Evolutionary conservation across 257 asterid species (phyloP).

Genomic region (Coffea canephora): DNA sequence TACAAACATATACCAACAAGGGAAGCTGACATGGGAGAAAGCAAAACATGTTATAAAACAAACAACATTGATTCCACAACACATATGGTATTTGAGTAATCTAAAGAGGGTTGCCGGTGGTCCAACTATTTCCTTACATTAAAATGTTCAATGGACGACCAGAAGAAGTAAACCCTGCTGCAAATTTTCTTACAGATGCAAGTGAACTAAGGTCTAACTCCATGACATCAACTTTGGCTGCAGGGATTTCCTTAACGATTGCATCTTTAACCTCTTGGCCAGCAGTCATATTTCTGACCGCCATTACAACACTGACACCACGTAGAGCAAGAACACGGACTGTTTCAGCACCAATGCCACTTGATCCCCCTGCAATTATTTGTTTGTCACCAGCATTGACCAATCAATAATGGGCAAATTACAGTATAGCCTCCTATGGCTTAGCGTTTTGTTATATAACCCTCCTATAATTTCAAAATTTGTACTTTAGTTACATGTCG

Average conservation of each 20-base stretch:
- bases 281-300: constrained; percentile 53
- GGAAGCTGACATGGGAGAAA: not conserved
- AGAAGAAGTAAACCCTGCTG: constrained; percentile 56
- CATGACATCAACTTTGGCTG: constrained; percentile 71
- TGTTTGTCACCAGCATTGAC: not conserved
- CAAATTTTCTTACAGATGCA: constrained; percentile 68
- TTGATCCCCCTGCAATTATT: constrained; percentile 65
- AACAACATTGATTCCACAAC: no score
- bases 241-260: constrained; percentile 52
- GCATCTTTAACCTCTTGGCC: constrained; percentile 56
- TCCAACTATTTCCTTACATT: constrained; percentile 46
- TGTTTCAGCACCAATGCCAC: constrained; percentile 90
- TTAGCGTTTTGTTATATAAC: no score
- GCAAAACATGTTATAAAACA: no score
- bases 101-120: not conserved
- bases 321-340: constrained; percentile 83
- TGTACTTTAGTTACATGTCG: no score
- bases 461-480: no score
- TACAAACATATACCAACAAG: not conserved
- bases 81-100: no score
- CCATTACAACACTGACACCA: constrained; percentile 78
- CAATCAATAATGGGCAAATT: no score
- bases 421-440: no score
- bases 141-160: constrained; percentile 67
- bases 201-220: constrained; percentile 82